A percentile compares a stretch with the other conserved stretches of the same genome.
Evolutionary conservation across 129 eudicot genomes (phyloP).

Genomic region (Helianthus tuberosus): DNA sequence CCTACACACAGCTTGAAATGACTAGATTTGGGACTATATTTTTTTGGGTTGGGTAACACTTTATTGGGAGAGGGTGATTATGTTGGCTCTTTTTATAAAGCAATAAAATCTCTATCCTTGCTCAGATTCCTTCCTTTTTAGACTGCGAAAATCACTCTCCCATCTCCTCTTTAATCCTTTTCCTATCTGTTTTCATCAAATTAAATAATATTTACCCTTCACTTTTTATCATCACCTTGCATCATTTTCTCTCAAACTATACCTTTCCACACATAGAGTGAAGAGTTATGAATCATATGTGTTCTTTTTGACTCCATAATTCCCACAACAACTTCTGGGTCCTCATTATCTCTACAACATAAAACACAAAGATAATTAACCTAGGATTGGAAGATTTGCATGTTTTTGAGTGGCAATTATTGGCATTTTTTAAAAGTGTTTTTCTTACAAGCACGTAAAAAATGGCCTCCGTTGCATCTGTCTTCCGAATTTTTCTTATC

Average conservation of each 20-base stretch:
- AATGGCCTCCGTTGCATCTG: slow-evolving; percentile 5
- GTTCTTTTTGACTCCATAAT: slow-evolving; percentile 19
- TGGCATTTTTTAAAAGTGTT: slow-evolving; percentile 11
- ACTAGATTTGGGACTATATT: slow-evolving; percentile 21
- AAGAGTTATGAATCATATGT: neutral
- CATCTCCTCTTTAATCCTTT: slow-evolving; percentile 29
- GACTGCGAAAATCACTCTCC: slow-evolving; percentile 24
- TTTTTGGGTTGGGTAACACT: slow-evolving; percentile 29
- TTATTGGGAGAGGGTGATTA: slow-evolving; percentile 34
- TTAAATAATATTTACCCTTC: neutral
- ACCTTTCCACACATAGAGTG: slow-evolving; percentile 8
- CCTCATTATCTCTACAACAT: slow-evolving; percentile 16
- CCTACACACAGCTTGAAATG: slow-evolving; percentile 14
- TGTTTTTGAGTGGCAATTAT: slow-evolving; percentile 34
- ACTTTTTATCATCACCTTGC: slow-evolving; percentile 9
- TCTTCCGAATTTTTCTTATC: slow-evolving; percentile 14
- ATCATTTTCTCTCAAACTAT: slow-evolving; percentile 20
- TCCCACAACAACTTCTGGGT: slow-evolving; percentile 9
- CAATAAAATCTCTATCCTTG: slow-evolving; percentile 10
- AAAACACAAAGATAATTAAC: slow-evolving; percentile 13
- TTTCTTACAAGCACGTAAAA: slow-evolving; percentile 11
- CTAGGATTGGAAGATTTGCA: slow-evolving; percentile 29
- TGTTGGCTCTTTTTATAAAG: slow-evolving; percentile 36
- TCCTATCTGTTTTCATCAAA: slow-evolving; percentile 18
- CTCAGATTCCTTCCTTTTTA: slow-evolving; percentile 37